phyloP scores from a whole-genome alignment of 2,329 filamentous ascomycete species.

The Penicillium sp. region DNA sequence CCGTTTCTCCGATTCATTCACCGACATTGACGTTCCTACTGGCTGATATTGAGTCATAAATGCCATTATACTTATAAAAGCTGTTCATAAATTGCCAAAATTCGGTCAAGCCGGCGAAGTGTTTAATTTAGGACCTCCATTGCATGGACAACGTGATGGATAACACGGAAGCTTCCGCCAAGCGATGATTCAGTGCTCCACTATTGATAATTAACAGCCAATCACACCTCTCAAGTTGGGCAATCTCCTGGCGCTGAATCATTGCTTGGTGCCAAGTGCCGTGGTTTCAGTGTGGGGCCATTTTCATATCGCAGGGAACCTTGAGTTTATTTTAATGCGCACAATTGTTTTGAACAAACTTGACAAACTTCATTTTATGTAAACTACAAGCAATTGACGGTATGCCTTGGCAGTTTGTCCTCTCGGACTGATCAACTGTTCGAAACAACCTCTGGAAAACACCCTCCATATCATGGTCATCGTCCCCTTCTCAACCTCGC shows the following conservation, averaged over 20 bases:
- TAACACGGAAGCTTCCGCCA: neutral
- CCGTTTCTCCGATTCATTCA: neutral
- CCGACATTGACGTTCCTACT: neutral
- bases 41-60: neutral
- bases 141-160: neutral
- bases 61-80: neutral
- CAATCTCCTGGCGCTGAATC: neutral
- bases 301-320: neutral
- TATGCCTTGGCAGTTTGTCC: neutral
- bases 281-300: neutral
- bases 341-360: neutral
- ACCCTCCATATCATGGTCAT: neutral
- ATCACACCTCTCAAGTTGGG: fast-evolving
- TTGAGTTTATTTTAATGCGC: neutral
- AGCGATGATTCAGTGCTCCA: constrained; percentile 4
- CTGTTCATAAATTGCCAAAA: neutral
- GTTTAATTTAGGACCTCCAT: neutral
- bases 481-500: neutral
- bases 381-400: neutral
- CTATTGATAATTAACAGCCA: fast-evolving
- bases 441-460: neutral
- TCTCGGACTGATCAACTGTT: no score
- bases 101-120: neutral
- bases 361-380: neutral
- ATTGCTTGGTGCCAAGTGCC: neutral